phyloP scores from a whole-genome alignment of 768 basidiomycete species.

The Kwoniella shandongensis region DNA sequence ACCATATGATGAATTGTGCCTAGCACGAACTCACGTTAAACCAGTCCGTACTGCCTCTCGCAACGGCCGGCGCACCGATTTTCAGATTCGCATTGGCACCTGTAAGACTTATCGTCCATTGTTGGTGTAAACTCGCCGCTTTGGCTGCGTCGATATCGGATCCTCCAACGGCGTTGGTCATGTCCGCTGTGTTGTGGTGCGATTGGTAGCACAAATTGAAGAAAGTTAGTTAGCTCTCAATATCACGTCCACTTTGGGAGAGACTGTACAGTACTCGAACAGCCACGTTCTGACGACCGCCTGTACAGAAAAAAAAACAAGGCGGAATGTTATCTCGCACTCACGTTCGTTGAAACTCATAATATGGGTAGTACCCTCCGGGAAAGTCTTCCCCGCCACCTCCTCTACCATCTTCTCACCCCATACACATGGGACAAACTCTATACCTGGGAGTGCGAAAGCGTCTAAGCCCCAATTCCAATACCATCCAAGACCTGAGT shows the following conservation, averaged over 20 bases:
- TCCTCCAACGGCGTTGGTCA: conserved; percentile 23
- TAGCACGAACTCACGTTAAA: conserved; percentile 43
- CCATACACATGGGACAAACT: conserved; percentile 36
- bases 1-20: too few species aligned
- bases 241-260: too few species aligned
- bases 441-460: conserved; percentile 10
- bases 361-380: conserved; percentile 25
- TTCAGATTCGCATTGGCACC: conserved; percentile 13
- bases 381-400: conserved; percentile 5
- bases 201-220: background rate
- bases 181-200: conserved; percentile 19
- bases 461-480: conserved; percentile 27
- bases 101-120: conserved; percentile 30
- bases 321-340: too few species aligned
- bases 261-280: too few species aligned
- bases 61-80: conserved; percentile 43
- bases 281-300: too few species aligned
- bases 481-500: conserved; percentile 24
- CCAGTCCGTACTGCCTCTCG: conserved; percentile 33
- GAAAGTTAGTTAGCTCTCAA: too few species aligned
- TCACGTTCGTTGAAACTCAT: conserved; percentile 49
- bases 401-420: conserved; percentile 7
- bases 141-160: conserved; percentile 24
- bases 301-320: too few species aligned
- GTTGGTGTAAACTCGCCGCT: conserved; percentile 31